These are phyloP conservation scores for Zalaria sp. DNA, from an alignment of 2,329 filamentous ascomycete species.

Conservation along the genomic window DNA sequence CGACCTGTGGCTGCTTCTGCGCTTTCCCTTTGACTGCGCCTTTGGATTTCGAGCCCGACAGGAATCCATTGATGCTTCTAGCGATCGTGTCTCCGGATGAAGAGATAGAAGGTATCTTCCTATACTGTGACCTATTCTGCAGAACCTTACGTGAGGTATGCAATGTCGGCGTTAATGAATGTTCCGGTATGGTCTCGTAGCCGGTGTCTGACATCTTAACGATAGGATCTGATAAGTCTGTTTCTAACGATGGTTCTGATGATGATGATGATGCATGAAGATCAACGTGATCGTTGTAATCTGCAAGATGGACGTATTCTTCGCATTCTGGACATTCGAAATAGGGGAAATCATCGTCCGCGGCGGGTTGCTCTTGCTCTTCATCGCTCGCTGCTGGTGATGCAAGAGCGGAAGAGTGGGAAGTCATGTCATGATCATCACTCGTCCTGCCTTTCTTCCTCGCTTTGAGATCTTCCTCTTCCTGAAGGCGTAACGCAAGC, in stretches of 20 bases:
- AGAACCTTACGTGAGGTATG: neutral
- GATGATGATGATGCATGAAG: slow-evolving; percentile 18
- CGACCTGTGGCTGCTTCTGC: neutral
- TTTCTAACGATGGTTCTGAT: neutral
- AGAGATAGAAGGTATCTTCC: neutral
- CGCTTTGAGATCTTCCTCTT: slow-evolving; percentile 3
- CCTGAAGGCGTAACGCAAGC: slow-evolving; percentile 7
- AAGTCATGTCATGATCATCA: no score
- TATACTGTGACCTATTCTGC: slow-evolving; percentile 1
- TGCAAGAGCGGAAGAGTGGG: no score
- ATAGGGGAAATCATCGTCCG: slow-evolving; percentile 8
- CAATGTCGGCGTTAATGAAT: neutral
- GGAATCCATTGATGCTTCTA: neutral
- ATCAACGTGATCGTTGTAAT: slow-evolving; percentile 32
- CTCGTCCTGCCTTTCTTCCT: neutral
- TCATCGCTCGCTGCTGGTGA: no score
- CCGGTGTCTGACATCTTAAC: neutral
- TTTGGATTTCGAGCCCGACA: neutral
- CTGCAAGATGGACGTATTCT: slow-evolving; percentile 25
- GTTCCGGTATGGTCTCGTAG: neutral
- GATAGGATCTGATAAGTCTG: slow-evolving; percentile 1
- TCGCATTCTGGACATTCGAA: slow-evolving; percentile 30
- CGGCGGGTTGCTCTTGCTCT: neutral
- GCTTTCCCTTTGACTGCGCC: neutral
- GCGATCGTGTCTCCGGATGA: neutral